Percentiles rank a stretch among this genome's conserved stretches.
Evolutionary conservation across 2,329 filamentous ascomycete genomes (phyloP).

Genomic region (Ophiostoma perfectum): DNA sequence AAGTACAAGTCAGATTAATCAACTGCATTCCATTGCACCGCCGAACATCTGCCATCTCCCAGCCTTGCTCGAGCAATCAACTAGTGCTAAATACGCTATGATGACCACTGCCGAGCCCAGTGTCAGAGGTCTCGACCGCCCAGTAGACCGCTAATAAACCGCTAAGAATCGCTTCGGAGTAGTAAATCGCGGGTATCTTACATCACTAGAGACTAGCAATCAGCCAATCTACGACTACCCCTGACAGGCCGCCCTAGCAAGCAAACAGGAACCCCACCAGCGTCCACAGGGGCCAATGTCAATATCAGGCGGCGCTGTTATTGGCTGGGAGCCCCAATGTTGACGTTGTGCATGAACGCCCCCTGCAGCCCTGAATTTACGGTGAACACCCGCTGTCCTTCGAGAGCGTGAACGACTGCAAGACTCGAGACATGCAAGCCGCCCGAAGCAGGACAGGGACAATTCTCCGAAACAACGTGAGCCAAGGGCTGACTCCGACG

Average conservation of each 20-base stretch:
- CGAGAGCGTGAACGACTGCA: neutral
- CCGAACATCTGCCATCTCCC: too few species aligned
- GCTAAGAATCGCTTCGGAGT: neutral
- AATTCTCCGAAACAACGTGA: neutral
- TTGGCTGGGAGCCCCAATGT: neutral
- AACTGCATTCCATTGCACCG: too few species aligned
- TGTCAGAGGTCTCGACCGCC: neutral
- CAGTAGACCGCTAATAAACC: neutral
- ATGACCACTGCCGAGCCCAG: neutral
- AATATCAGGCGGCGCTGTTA: slow-evolving; percentile 7
- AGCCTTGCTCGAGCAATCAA: too few species aligned
- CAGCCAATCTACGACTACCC: neutral
- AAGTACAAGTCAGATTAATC: too few species aligned
- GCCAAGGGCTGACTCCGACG: neutral
- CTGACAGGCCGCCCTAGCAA: neutral
- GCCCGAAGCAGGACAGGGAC: neutral
- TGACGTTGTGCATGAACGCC: slow-evolving; percentile 12
- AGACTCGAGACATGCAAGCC: slow-evolving; percentile 4
- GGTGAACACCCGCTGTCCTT: neutral
- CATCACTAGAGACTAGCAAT: neutral
- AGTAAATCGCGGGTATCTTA: too few species aligned
- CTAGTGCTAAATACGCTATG: too few species aligned
- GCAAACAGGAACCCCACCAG: neutral
- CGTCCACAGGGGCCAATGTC: slow-evolving; percentile 5
- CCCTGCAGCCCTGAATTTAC: slow-evolving; percentile 8